A percentile compares a stretch with the other conserved stretches of the same genome.
phyloP scores from a whole-genome alignment of 2,329 filamentous ascomycete species.

The Colletotrichum tabaci region DNA sequence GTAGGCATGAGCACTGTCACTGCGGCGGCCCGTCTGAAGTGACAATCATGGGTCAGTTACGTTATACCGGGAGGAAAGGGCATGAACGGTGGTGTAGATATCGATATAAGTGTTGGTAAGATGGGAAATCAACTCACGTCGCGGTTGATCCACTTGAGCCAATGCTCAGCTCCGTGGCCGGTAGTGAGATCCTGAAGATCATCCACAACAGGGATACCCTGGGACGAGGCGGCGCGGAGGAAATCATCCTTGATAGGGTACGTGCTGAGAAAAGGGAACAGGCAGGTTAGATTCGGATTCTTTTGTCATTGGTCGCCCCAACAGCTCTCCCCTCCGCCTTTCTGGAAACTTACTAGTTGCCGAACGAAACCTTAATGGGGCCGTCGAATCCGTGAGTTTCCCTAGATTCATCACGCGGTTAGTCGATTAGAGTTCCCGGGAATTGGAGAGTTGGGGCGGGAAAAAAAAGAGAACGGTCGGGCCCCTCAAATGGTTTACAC shows the following conservation, averaged over 20 bases:
- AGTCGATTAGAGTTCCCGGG: not conserved
- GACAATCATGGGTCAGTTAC: constrained; percentile 16
- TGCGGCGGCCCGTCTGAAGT: constrained; percentile 77
- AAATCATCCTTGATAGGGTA: constrained; percentile 89
- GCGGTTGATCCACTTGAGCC: constrained; percentile 89
- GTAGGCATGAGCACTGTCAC: constrained; percentile 84
- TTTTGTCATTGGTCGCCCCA: not conserved
- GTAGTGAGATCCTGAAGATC: constrained; percentile 82
- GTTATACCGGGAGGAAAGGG: no score
- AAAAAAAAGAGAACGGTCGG: no score
- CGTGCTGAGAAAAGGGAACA: constrained; percentile 57
- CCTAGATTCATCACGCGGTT: constrained; percentile 48
- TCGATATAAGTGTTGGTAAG: no score
- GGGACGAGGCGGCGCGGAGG: constrained; percentile 78
- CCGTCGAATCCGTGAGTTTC: constrained; percentile 84
- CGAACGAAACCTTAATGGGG: constrained; percentile 86
- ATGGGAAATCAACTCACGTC: constrained; percentile 56
- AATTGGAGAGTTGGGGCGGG: not conserved
- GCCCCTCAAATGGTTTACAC: no score
- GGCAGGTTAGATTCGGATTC: constrained; percentile 17
- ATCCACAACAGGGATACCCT: constrained; percentile 81
- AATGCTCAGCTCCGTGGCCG: constrained; percentile 82
- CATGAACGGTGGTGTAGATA: not conserved
- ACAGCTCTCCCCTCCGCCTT: not conserved
- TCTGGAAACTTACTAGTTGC: constrained; percentile 69